Conservation (phyloP, 2,329 filamentous ascomycete species). For the Xylariaceae sp. region DNA sequence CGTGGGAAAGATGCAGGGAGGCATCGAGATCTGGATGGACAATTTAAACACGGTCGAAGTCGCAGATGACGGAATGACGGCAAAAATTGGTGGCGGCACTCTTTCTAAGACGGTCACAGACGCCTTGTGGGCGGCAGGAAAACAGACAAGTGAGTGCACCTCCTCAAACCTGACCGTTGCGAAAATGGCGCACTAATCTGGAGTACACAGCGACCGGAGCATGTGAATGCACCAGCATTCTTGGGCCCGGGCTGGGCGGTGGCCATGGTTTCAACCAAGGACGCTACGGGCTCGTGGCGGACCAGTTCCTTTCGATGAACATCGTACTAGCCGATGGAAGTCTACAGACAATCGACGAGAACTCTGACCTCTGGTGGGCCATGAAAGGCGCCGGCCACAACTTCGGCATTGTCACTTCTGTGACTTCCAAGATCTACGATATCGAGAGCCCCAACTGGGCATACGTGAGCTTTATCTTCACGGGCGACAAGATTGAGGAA, state of each 20-base stretch:
- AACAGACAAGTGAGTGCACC: slow-evolving; percentile 41
- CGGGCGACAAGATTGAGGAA: slow-evolving; percentile 51
- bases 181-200: neutral
- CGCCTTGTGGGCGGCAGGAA: slow-evolving; percentile 44
- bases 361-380: slow-evolving; percentile 60
- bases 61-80: slow-evolving; percentile 39
- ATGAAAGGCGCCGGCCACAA: slow-evolving; percentile 62
- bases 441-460: slow-evolving; percentile 44
- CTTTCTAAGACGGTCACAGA: slow-evolving; percentile 42
- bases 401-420: slow-evolving; percentile 59
- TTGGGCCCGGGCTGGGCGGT: slow-evolving; percentile 58
- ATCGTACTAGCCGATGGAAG: slow-evolving; percentile 55
- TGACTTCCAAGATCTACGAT: slow-evolving; percentile 53
- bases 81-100: slow-evolving; percentile 44
- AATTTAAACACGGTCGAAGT: slow-evolving; percentile 41
- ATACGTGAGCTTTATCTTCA: slow-evolving; percentile 48
- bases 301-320: slow-evolving; percentile 55
- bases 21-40: slow-evolving; percentile 45
- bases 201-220: slow-evolving; percentile 40
- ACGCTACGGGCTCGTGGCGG: slow-evolving; percentile 54
- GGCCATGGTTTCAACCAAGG: slow-evolving; percentile 60
- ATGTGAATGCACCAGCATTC: slow-evolving; percentile 50
- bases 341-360: slow-evolving; percentile 41
- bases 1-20: slow-evolving; percentile 41
- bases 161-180: neutral